Conservation (phyloP, 306 rosid species). For the Spatholobus suberectus region DNA sequence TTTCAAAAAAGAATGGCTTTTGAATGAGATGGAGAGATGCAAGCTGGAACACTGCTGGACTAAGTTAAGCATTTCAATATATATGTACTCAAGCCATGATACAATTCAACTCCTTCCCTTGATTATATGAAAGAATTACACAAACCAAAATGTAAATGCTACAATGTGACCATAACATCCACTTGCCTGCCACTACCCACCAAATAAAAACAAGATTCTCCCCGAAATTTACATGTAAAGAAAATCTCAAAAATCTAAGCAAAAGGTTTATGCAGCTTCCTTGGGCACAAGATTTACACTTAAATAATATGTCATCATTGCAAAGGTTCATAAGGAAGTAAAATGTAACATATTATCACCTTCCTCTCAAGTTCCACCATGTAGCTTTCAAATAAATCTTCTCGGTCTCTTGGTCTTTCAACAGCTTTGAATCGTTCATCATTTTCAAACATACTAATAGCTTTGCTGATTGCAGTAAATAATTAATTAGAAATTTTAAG, state of each 20-base stretch:
- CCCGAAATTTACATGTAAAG: constrained; percentile 1
- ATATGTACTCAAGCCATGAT: not conserved
- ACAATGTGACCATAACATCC: constrained; percentile 12
- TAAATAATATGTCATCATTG: constrained; percentile 18
- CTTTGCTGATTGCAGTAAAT: constrained; percentile 79
- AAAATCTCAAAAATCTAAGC: not conserved
- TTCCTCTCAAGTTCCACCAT: constrained; percentile 96
- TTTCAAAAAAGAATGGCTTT: not conserved
- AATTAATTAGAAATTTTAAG: constrained; percentile 43
- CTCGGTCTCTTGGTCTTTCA: constrained; percentile 84
- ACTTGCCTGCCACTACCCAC: constrained; percentile 9
- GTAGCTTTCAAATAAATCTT: constrained; percentile 97
- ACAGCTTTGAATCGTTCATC: constrained; percentile 95
- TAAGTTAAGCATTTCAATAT: not conserved
- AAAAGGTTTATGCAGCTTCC: constrained; percentile 31
- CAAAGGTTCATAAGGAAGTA: constrained; percentile 17
- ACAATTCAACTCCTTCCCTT: not conserved
- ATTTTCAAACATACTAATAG: constrained; percentile 83
- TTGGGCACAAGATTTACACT: constrained; percentile 32
- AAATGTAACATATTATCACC: constrained; percentile 56
- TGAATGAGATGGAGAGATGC: not conserved
- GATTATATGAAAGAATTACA: not conserved
- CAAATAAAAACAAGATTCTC: constrained; percentile 2
- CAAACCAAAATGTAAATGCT: not conserved
- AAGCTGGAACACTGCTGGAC: not conserved